Evolutionary conservation across 805 yeast species (phyloP), one percentile per base, ranked within the genome.

Genomic region (Lachancea waltii): DNA sequence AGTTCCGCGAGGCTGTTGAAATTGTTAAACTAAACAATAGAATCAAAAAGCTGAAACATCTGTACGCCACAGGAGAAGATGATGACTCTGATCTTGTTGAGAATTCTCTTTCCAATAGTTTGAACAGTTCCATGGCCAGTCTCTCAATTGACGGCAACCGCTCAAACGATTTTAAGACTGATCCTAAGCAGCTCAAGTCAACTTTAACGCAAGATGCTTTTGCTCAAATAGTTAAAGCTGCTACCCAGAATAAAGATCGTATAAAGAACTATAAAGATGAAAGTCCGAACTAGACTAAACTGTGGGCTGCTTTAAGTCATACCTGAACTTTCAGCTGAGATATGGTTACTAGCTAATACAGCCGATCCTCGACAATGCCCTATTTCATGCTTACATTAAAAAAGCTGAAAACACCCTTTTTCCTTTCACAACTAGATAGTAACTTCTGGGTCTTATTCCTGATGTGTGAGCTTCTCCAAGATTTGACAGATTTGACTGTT

Each of bases 1-100:
- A 83, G 62, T 79, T 92, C 66, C 77, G 80, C 53, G 84, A 81
- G 50, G 97, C 92, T 26, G 81, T 85, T 50, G 92, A 86, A 58
- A 68, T 85, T 54, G 89, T 90, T 36, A 78, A 77, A 50, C 74
- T 90, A 63, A 77, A 82, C 53, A 87, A 87, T 62, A 75, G 84
- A 58, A 78, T 90, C 58, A 69, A 74, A 53, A 79, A 80, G 48
- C 72, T 90, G 56, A 77, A 81, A 62, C 69, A 70, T 40, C 51
- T 77, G 48, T 83, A 61, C 25, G 76, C 70, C 22, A 84, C 75
- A 49, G 78, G 68, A 43, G 77, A 69, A 41, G 69, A 62, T 25
- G 34, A 54, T 11, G 64, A 48, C 37, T 48, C 51, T 13, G 62
- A 56, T 43, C 46, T 56, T n/a, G 64, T 55, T 26, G 60, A 53